These are phyloP conservation scores for Heracleum sosnowskyi DNA, from an alignment of 129 eudicot genomes.

Conservation along the genomic window DNA sequence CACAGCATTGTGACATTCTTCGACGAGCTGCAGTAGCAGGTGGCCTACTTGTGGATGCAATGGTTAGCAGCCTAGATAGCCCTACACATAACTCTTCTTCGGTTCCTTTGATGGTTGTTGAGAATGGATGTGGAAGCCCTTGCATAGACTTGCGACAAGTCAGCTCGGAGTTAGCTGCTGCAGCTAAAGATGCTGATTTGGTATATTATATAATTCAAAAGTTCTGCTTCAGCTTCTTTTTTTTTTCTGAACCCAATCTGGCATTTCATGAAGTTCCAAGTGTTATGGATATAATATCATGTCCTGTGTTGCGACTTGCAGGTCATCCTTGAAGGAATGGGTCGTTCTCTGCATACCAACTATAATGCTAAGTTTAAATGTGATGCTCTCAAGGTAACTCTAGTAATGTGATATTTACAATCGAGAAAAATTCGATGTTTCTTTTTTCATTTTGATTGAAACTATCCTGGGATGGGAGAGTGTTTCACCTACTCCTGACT, in stretches of 20 bases:
- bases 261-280: neutral
- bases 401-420: neutral
- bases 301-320: constrained; percentile 18
- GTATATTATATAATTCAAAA: constrained; percentile 24
- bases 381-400: constrained; percentile 75
- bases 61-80: constrained; percentile 57
- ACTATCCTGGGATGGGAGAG: neutral
- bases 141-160: constrained; percentile 97
- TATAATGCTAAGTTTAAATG: constrained; percentile 76
- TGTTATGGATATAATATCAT: neutral
- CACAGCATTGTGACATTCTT: constrained; percentile 94
- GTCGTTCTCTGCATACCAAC: constrained; percentile 85
- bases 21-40: constrained; percentile 99
- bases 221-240: neutral
- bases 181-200: constrained; percentile 94
- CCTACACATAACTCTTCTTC: constrained; percentile 38
- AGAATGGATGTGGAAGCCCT: constrained; percentile 96
- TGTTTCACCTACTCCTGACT: neutral
- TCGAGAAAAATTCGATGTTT: neutral
- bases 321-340: constrained; percentile 99
- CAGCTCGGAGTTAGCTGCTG: constrained; percentile 94
- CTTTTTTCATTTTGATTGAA: neutral
- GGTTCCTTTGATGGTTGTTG: constrained; percentile 94
- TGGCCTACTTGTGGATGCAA: constrained; percentile 90
- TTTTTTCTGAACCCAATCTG: neutral